phyloP scores from a whole-genome alignment of 1,284 basidiomycete species.

The Ustilago curta region DNA sequence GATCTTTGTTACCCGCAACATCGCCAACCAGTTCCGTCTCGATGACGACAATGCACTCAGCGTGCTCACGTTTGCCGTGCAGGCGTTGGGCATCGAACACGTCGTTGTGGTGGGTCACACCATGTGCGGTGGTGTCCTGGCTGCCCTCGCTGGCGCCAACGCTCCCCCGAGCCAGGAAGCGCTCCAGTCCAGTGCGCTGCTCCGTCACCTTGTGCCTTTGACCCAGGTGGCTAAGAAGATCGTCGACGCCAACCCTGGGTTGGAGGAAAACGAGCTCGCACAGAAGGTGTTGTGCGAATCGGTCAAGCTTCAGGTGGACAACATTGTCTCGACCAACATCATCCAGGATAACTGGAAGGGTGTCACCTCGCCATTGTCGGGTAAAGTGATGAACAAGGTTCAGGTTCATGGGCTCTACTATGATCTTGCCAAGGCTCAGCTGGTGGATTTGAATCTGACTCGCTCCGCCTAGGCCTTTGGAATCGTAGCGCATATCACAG shows the following conservation, averaged over 20 bases:
- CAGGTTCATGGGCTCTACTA: constrained; percentile 60
- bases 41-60: constrained; percentile 82
- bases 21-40: constrained; percentile 75
- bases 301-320: constrained; percentile 80
- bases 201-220: constrained; percentile 63
- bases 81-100: constrained; percentile 83
- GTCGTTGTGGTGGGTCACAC: constrained; percentile 75
- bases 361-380: constrained; percentile 71
- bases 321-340: constrained; percentile 76
- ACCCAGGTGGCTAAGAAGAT: constrained; percentile 56
- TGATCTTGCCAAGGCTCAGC: constrained; percentile 59
- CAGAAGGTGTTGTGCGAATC: constrained; percentile 69
- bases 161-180: constrained; percentile 34
- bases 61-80: constrained; percentile 84
- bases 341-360: constrained; percentile 81
- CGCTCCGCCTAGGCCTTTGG: constrained; percentile 11
- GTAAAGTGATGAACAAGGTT: constrained; percentile 64
- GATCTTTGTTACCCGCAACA: constrained; percentile 69
- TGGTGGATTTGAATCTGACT: constrained; percentile 45
- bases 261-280: constrained; percentile 34
- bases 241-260: constrained; percentile 31
- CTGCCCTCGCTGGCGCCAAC: constrained; percentile 64
- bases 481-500: constrained; percentile 9
- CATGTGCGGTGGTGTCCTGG: constrained; percentile 70
- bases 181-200: constrained; percentile 47